Percentiles rank a stretch among this genome's conserved stretches.
Evolutionary conservation across 2,329 filamentous ascomycete species (phyloP).

Genomic region (Hyphodiscus sp.): DNA sequence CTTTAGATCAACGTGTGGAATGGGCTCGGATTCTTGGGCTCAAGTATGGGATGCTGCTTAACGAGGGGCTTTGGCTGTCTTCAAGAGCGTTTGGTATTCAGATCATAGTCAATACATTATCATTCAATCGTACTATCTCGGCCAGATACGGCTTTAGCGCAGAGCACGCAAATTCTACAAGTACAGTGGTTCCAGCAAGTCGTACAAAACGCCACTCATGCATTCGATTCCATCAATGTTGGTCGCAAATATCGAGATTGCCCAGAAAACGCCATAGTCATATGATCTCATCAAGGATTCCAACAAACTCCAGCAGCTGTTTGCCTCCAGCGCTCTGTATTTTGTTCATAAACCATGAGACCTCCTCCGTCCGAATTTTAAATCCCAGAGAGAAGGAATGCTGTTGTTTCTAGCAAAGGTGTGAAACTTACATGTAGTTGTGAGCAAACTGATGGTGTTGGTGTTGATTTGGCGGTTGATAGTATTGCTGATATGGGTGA

Average conservation of each 20-base stretch:
- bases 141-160: background rate
- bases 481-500: constrained; percentile 76
- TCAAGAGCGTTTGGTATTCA: background rate
- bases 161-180: background rate
- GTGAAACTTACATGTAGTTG: constrained; percentile 17
- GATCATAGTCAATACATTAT: background rate
- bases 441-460: constrained; percentile 21
- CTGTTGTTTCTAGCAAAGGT: background rate
- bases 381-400: background rate
- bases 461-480: constrained; percentile 60
- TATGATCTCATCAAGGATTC: background rate
- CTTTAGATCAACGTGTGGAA: too few relatives aligned
- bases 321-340: too few relatives aligned
- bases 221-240: background rate
- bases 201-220: background rate
- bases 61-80: too few relatives aligned
- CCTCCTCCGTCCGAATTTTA: background rate
- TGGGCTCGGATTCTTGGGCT: too few relatives aligned
- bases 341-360: background rate
- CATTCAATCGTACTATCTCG: background rate
- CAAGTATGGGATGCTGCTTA: too few relatives aligned
- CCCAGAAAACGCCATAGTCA: background rate
- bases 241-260: background rate
- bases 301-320: background rate
- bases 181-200: background rate